A percentile compares a stretch with the other conserved stretches of the same genome.
These are phyloP conservation scores for Arxiozyma slooffiae DNA, from an alignment of 1,139 yeast species.

Conservation along the genomic window DNA sequence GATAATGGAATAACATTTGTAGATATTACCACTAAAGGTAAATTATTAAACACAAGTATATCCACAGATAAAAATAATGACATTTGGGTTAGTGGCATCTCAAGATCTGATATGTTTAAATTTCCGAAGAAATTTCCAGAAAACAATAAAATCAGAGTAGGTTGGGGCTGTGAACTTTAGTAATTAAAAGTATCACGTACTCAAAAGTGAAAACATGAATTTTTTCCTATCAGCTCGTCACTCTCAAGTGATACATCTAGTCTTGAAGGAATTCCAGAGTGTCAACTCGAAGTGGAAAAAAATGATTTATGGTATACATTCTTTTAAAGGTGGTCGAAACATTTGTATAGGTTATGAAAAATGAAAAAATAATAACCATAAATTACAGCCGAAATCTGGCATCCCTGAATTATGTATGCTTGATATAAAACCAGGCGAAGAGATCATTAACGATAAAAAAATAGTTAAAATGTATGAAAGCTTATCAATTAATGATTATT, in stretches of 20 bases:
- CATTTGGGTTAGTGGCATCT: constrained; percentile 31
- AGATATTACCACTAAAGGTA: constrained; percentile 39
- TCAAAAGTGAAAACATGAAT: constrained; percentile 4
- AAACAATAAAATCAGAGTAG: constrained; percentile 57
- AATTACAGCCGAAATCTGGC: constrained; percentile 21
- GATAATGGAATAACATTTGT: constrained; percentile 64
- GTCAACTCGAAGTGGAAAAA: constrained; percentile 51
- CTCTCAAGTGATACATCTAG: constrained; percentile 65
- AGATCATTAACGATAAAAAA: constrained; percentile 75
- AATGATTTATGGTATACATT: constrained; percentile 68
- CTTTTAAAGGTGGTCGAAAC: constrained; percentile 58
- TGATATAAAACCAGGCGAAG: constrained; percentile 58
- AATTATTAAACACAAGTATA: constrained; percentile 44
- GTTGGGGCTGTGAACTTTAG: constrained; percentile 83
- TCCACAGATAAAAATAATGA: constrained; percentile 38
- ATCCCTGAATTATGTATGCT: constrained; percentile 69
- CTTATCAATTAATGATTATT: constrained; percentile 74
- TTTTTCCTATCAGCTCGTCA: constrained; percentile 27
- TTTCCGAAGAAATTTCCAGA: constrained; percentile 68
- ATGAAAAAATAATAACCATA: constrained; percentile 20
- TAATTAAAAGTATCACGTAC: constrained; percentile 40
- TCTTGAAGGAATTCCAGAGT: constrained; percentile 47
- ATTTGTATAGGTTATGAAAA: constrained; percentile 45
- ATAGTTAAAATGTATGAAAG: constrained; percentile 49
- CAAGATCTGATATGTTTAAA: constrained; percentile 72